Conservation (phyloP, 805 yeast species). For the Metschnikowia picachoensis region DNA sequence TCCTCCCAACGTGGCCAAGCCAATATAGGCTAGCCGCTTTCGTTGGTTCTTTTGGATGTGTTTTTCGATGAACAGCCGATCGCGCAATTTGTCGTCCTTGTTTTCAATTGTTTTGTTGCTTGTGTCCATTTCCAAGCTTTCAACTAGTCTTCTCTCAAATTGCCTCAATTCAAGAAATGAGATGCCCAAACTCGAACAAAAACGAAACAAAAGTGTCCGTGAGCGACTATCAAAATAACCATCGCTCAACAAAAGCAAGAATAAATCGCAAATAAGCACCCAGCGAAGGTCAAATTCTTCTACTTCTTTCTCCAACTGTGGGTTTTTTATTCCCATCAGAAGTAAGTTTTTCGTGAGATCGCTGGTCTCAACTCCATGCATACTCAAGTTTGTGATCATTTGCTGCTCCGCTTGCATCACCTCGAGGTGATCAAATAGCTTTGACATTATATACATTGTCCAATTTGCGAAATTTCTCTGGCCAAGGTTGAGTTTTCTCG, state of each 20-base stretch:
- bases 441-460: slow-evolving; percentile 68
- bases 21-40: slow-evolving; percentile 78
- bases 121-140: slow-evolving; percentile 80
- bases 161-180: slow-evolving; percentile 69
- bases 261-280: slow-evolving; percentile 91
- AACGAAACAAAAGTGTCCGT: slow-evolving; percentile 65
- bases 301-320: slow-evolving; percentile 12
- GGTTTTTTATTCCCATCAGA: slow-evolving; percentile 25
- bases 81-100: slow-evolving; percentile 69
- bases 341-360: slow-evolving; percentile 68
- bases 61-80: slow-evolving; percentile 67
- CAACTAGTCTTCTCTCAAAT: slow-evolving; percentile 87
- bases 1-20: slow-evolving; percentile 95
- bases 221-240: slow-evolving; percentile 89
- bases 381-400: slow-evolving; percentile 83
- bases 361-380: slow-evolving; percentile 72
- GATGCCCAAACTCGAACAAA: slow-evolving; percentile 61
- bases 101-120: slow-evolving; percentile 50
- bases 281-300: slow-evolving; percentile 66
- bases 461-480: slow-evolving; percentile 82
- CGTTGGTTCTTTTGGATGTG: slow-evolving; percentile 65
- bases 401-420: slow-evolving; percentile 67
- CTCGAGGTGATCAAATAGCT: slow-evolving; percentile 79
- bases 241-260: slow-evolving; percentile 72
- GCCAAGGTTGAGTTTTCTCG: slow-evolving; percentile 57